A percentile compares a stretch with the other conserved stretches of the same genome.
These are phyloP conservation scores for Arabidopsis arenosa DNA, from an alignment of 345 rosid genomes.

Conservation along the genomic window DNA sequence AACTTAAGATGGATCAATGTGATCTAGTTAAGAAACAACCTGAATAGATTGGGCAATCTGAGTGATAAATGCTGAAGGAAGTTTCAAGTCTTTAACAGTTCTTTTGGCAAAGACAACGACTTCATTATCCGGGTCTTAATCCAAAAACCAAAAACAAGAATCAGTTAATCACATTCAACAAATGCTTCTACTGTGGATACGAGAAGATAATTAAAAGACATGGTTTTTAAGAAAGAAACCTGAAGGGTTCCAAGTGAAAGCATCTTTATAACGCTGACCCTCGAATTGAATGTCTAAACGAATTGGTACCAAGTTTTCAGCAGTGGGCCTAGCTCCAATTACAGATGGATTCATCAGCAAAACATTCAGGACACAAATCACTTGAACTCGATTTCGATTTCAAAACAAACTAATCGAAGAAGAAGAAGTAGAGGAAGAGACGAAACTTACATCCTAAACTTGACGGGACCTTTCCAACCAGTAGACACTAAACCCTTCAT, in stretches of 20 bases:
- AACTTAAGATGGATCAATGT: neutral
- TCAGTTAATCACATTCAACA: constrained; percentile 20
- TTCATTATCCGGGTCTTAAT: constrained; percentile 86
- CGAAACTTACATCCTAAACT: constrained; percentile 78
- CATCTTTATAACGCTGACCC: constrained; percentile 85
- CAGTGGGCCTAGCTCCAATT: constrained; percentile 68
- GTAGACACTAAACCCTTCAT: constrained; percentile 41
- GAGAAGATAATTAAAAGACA: neutral
- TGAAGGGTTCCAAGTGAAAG: constrained; percentile 97
- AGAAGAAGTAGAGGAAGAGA: constrained; percentile 6
- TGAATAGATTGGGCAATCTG: constrained; percentile 95
- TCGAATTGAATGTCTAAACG: constrained; percentile 90
- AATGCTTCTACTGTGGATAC: neutral
- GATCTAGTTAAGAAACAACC: constrained; percentile 45
- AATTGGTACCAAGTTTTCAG: constrained; percentile 88
- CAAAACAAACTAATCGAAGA: constrained; percentile 19
- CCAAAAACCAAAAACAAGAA: constrained; percentile 15
- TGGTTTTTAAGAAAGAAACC: constrained; percentile 51
- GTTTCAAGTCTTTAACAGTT: constrained; percentile 93
- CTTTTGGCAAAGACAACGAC: constrained; percentile 81
- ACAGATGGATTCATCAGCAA: constrained; percentile 10
- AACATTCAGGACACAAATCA: constrained; percentile 23
- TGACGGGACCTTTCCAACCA: constrained; percentile 57
- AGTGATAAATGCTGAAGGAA: constrained; percentile 74
- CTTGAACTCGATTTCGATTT: constrained; percentile 12